Evolutionary conservation across 441 rosid genomes (phyloP).

Genomic region (Codiaeum variegatum): DNA sequence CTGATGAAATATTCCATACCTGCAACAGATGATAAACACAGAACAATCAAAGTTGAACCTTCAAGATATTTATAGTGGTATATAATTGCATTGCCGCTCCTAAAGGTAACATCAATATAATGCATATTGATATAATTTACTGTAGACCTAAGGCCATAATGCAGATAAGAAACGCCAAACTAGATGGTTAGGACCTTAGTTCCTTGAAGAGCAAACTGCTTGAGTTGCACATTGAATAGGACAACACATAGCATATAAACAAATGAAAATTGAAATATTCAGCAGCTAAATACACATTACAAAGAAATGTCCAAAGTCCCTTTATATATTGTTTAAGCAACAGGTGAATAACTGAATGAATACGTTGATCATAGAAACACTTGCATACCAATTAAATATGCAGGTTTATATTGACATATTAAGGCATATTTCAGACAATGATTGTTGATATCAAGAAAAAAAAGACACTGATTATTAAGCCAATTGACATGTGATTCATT

Average conservation of each 20-base stretch:
- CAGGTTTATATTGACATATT: not conserved
- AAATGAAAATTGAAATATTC: not conserved
- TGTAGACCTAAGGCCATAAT: not conserved
- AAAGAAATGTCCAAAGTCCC: not conserved
- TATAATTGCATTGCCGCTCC: not conserved
- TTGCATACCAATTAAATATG: not conserved
- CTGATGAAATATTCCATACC: conserved; percentile 96
- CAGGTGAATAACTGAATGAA: not conserved
- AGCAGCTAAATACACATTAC: not conserved
- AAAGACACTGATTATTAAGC: too few relatives aligned
- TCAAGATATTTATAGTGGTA: not conserved
- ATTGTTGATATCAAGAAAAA: too few relatives aligned
- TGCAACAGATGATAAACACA: conserved; percentile 24
- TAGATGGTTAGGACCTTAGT: not conserved
- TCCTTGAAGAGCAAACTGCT: not conserved
- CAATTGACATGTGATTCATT: not conserved
- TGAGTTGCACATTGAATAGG: not conserved
- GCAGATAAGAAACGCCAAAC: not conserved
- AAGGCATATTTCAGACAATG: not conserved
- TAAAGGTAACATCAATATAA: not conserved
- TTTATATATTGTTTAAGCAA: not conserved
- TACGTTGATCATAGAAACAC: not conserved
- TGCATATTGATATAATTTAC: not conserved
- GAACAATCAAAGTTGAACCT: not conserved
- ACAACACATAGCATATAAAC: not conserved